Base-by-base conservation (phyloP, 2,329 filamentous ascomycete genomes). In the Chrysoporthe austroafricana region DNA sequence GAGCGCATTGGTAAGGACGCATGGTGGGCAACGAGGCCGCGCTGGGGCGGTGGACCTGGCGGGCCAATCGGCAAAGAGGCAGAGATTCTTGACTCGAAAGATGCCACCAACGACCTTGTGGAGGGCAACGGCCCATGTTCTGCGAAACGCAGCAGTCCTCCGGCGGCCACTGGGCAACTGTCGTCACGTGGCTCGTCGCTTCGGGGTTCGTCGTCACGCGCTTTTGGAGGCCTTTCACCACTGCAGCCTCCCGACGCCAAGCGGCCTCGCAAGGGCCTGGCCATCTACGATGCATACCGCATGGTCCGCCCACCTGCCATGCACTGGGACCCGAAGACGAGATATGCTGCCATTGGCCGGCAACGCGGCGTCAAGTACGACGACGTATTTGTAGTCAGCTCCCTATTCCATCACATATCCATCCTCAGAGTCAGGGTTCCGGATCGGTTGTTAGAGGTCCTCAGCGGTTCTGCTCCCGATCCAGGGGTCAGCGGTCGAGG, bases 1-100 rank as follows among this genome's bases (percentile, higher is more conserved):
- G 81, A 80, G 62, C 81, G 85, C 0, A 83, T 88, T 66, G 88
- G 88, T 1, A 82, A 88, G 64, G 84, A 80, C 21, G 79, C 84
- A 69, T 90, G 88, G 88, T 90, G 88, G 88, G 82, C 86, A 0
- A 83, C 81, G 8, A 83, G 82, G 72, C 85, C 81, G 44, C 84
- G 88, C 66, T 90, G 88, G 88, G 88, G 88, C 63, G 88, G 88
- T 59, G 88, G 87, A 3, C 73, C 83, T 9, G 88, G 88, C 43
- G 88, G 88, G 0, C 85, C 87, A 3, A 89, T 90, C 70, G 88
- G 88, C 1, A 82, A 85, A 36, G 88, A 90, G 76, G 78, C 63
- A 11, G 68, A 70, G 58, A 34, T 26, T 3, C 58, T 86, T 43
- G 85, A 88, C 57, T 79, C 71, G 64, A 71, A 71, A 54, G 69